phyloP scores from a whole-genome alignment of 345 rosid genomes.

The Citrus sp. region DNA sequence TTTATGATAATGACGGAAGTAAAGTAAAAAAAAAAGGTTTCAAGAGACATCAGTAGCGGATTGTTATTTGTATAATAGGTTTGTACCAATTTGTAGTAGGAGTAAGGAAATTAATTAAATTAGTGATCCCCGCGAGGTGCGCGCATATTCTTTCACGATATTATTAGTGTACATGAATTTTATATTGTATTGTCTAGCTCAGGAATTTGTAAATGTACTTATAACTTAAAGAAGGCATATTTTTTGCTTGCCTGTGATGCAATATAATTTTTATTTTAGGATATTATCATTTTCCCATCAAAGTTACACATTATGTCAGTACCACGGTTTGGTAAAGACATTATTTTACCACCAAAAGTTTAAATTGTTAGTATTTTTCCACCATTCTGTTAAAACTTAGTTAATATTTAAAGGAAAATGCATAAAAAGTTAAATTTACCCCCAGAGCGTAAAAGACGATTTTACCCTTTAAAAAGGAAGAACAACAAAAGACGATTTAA shows the following conservation, averaged over 20 bases:
- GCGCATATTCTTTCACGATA: conserved; percentile 5
- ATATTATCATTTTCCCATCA: too few species aligned
- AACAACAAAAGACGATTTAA: too few species aligned
- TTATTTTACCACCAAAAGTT: fast-evolving
- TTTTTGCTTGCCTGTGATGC: neutral
- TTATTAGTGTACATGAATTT: conserved; percentile 13
- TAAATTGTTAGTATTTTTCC: fast-evolving
- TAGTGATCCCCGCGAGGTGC: neutral
- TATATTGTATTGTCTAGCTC: neutral
- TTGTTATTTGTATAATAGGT: conserved; percentile 12
- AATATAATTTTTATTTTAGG: neutral
- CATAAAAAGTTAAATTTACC: too few species aligned
- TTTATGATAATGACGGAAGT: neutral
- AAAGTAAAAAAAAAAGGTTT: neutral
- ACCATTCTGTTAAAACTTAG: fast-evolving
- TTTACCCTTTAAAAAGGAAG: too few species aligned
- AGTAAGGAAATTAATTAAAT: neutral
- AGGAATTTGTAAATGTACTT: neutral
- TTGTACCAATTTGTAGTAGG: conserved; percentile 10
- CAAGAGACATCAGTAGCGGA: neutral
- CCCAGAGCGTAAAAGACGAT: too few species aligned
- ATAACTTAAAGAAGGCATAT: neutral
- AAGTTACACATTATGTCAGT: too few species aligned
- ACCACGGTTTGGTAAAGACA: too few species aligned
- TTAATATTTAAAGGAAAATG: too few species aligned